Conservation (phyloP, 345 rosid species). For the Firmiana major region DNA sequence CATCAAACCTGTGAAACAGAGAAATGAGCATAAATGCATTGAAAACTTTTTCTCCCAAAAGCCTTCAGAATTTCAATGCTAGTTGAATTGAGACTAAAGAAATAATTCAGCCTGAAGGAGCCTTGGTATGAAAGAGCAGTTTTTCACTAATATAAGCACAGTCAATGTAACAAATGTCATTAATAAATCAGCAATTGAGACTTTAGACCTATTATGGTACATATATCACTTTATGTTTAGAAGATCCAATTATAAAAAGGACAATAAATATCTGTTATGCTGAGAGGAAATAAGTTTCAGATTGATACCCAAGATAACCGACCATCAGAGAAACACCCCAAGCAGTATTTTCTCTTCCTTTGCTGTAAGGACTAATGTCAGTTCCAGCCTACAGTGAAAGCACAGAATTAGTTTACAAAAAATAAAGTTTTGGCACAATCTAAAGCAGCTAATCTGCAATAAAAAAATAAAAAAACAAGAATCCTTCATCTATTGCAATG, state of each 20-base stretch:
- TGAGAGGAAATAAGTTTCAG: slow-evolving; percentile 14
- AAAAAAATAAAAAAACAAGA: not conserved
- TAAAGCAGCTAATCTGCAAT: not conserved
- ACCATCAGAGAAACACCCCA: slow-evolving; percentile 92
- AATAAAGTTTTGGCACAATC: not conserved
- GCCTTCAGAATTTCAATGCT: not conserved
- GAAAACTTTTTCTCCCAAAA: not conserved
- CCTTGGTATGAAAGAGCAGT: not conserved
- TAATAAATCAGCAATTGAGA: not conserved
- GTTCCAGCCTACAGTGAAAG: slow-evolving; percentile 61
- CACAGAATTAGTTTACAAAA: slow-evolving; percentile 9
- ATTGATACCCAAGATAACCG: slow-evolving; percentile 86
- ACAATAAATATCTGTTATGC: not conserved
- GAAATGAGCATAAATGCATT: slow-evolving; percentile 11
- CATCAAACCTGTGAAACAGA: slow-evolving; percentile 69
- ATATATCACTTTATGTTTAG: not conserved
- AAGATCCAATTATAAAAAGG: not conserved
- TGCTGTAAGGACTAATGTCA: slow-evolving; percentile 74
- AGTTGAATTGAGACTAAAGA: not conserved
- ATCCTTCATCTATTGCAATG: not conserved
- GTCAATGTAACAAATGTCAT: not conserved
- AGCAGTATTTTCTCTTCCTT: slow-evolving; percentile 87
- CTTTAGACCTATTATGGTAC: not conserved
- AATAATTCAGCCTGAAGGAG: not conserved
- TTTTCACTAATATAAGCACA: not conserved